Base-by-base conservation (phyloP, 2,329 filamentous ascomycete genomes). In the Fulvia fulva region DNA sequence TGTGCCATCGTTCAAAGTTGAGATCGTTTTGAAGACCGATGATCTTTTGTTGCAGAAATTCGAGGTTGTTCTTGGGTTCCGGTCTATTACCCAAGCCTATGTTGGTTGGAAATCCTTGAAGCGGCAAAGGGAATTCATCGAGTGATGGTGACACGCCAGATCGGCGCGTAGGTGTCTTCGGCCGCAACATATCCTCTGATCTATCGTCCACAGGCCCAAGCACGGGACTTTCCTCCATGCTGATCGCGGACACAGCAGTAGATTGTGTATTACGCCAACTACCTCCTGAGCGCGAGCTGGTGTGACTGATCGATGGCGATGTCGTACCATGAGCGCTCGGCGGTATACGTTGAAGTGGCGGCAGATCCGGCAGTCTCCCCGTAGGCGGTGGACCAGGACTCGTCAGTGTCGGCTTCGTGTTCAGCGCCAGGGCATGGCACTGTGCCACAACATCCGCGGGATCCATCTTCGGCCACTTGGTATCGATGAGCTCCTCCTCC, bases 1-100 rank as follows among this genome's bases (percentile, higher is more conserved):
- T 93, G 67, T 93, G 81, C 72, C 91, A 93, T 25, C 88, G 82
- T 71, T 94, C 90, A 68, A 93, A 94, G 63, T 88, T 89, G 45
- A 94, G 78, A 66, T 94, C 89, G 61, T 92, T 94, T 46, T 87
- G 85, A 11, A 94, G 74, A 1, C 92, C 76, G 54, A 91, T 82
- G n/a, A 91, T 83, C 66, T 91, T 87, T 44, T 87, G 83, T 64
- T 90, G 86, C 3, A 94, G 75, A 63, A 85, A 83, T 1, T 81
- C 76, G 26, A 81, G 67, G 57, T 80, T 73, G 23, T 54, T 70
- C 50, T 62, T 58, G 16, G 68, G 64, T 21, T 67, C 64, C 5
- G 55, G 49, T 26, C 56, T 61, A 6, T 66, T 64, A 25, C 54
- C 60, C 8, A 19, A 22, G 6, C 50, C 30, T 16, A 25, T 46